Evolutionary conservation across 2,329 filamentous ascomycete genomes (phyloP).

Genomic region (Macrophomina phaseolina): DNA sequence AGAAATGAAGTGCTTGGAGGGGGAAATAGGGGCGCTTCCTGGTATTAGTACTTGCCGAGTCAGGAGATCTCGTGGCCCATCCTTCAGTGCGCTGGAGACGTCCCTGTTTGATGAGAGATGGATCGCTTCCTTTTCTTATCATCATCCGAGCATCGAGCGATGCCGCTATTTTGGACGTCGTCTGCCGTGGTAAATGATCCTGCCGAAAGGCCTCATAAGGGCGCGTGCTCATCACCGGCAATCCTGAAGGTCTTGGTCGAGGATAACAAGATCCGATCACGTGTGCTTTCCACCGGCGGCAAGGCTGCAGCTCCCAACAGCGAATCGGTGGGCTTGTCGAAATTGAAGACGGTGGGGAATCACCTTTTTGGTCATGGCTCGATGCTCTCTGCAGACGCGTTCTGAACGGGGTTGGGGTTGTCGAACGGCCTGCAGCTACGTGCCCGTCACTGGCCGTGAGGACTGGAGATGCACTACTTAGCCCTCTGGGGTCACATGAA

Average conservation of each 20-base stretch:
- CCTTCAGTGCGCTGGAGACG: background rate
- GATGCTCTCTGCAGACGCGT: background rate
- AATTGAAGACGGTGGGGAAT: background rate
- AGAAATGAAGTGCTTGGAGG: conserved; percentile 7
- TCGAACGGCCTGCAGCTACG: background rate
- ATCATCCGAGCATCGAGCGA: conserved; percentile 16
- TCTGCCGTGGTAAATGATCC: conserved; percentile 16
- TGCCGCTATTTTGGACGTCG: background rate
- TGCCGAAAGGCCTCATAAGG: background rate
- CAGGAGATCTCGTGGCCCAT: conserved; percentile 4
- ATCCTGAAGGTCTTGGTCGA: background rate
- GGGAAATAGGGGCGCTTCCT: conserved; percentile 17
- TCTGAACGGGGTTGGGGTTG: background rate
- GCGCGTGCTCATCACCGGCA: conserved; percentile 1
- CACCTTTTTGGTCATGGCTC: background rate
- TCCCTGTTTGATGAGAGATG: background rate
- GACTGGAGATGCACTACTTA: background rate
- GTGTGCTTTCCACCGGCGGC: background rate
- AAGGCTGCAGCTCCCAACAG: background rate
- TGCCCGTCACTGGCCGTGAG: background rate
- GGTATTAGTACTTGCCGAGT: conserved; percentile 6
- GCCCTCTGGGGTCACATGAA: background rate
- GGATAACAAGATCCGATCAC: conserved; percentile 3
- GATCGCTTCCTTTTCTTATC: conserved; percentile 9
- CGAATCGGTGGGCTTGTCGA: background rate